Conservation (phyloP, 2,329 filamentous ascomycete species). For the Fusarium poae region DNA sequence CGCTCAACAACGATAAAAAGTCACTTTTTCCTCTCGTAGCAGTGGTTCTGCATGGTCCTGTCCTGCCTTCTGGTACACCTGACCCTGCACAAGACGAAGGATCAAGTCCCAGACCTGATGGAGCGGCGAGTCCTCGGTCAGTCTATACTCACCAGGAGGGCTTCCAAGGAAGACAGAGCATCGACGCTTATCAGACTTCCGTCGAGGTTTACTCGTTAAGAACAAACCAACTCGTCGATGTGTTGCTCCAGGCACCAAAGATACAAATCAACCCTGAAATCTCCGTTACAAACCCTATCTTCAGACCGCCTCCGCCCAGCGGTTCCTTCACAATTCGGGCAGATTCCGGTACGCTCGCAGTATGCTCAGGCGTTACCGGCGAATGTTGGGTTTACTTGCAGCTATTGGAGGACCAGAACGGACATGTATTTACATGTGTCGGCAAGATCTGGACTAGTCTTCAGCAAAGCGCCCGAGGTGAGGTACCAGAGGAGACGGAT, state of each 20-base stretch:
- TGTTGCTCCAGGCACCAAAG: slow-evolving; percentile 78
- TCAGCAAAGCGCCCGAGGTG: slow-evolving; percentile 69
- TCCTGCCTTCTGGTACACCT: slow-evolving; percentile 60
- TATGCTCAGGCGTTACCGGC: slow-evolving; percentile 85
- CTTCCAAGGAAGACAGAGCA: slow-evolving; percentile 54
- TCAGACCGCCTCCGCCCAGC: slow-evolving; percentile 75
- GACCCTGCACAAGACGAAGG: slow-evolving; percentile 56
- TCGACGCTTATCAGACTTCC: slow-evolving; percentile 82
- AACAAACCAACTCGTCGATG: slow-evolving; percentile 77
- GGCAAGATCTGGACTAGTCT: slow-evolving; percentile 94
- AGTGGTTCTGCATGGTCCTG: slow-evolving; percentile 83
- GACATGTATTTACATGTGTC: slow-evolving; percentile 72
- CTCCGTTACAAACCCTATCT: slow-evolving; percentile 72
- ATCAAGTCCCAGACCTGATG: slow-evolving; percentile 58
- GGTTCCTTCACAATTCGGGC: slow-evolving; percentile 81
- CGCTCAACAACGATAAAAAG: slow-evolving; percentile 64
- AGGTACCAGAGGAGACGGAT: slow-evolving; percentile 62
- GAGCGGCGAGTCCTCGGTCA: slow-evolving; percentile 58
- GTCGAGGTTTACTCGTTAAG: slow-evolving; percentile 90
- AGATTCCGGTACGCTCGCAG: slow-evolving; percentile 76
- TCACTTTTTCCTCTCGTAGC: slow-evolving; percentile 79
- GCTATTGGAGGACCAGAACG: slow-evolving; percentile 58
- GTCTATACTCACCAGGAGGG: slow-evolving; percentile 56
- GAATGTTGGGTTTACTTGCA: slow-evolving; percentile 85
- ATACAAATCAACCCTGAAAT: slow-evolving; percentile 67